Evolutionary conservation across 139 green algal species (phyloP).

Genomic region (Asterochloris sp.): DNA sequence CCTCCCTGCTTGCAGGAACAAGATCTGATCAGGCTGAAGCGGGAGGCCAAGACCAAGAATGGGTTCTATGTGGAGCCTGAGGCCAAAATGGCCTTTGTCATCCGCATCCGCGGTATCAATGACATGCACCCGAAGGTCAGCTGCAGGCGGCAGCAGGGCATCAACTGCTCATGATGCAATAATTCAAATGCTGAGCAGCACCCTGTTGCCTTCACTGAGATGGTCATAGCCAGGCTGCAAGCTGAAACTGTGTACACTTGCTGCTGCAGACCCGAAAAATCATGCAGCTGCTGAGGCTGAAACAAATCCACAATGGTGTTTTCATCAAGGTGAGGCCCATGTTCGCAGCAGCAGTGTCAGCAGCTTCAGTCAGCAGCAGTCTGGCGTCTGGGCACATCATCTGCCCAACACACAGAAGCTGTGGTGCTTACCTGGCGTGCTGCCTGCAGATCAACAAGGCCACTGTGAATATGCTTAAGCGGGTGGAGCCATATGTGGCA

Average conservation of each 20-base stretch:
- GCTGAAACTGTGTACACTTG: neutral
- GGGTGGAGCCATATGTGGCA: conserved; percentile 97
- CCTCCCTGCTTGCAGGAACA: conserved; percentile 73
- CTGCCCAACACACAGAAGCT: neutral
- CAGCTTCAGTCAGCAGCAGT: too few species aligned
- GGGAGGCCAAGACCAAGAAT: conserved; percentile 82
- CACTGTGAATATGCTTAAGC: conserved; percentile 92
- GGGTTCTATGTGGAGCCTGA: conserved; percentile 96
- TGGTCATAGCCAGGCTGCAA: neutral
- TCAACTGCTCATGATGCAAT: neutral
- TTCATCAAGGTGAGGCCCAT: conserved; percentile 79
- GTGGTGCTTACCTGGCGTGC: neutral
- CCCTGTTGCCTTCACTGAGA: neutral
- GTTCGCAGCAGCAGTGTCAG: neutral
- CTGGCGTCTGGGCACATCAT: neutral
- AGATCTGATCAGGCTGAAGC: conserved; percentile 87
- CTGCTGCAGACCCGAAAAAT: conserved; percentile 91
- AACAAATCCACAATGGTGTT: conserved; percentile 98
- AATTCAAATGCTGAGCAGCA: too few species aligned
- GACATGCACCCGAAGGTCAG: conserved; percentile 91
- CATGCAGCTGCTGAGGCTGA: conserved; percentile 95
- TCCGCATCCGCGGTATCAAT: conserved; percentile 96
- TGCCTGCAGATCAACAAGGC: conserved; percentile 93
- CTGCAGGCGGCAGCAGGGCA: too few species aligned
- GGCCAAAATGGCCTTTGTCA: conserved; percentile 93